A percentile compares a stretch with the other conserved stretches of the same genome.
Conservation (phyloP, 129 eudicot genomes). For the Helianthus tuberosus region DNA sequence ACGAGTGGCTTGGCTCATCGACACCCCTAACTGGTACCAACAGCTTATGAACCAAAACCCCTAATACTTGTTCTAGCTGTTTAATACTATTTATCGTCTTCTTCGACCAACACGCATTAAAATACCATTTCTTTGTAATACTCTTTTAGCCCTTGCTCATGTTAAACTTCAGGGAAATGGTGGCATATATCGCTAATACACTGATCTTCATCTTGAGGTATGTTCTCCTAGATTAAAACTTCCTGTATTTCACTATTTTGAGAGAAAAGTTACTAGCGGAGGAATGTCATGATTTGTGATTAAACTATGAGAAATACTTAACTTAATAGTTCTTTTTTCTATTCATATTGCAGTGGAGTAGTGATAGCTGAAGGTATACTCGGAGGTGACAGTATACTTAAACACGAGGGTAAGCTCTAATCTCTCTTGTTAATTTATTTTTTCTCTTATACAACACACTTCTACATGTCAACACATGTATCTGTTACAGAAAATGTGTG, state of each 20-base stretch:
- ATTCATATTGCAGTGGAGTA: slow-evolving; percentile 67
- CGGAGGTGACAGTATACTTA: slow-evolving; percentile 54
- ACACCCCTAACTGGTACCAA: too few species aligned
- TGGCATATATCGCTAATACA: slow-evolving; percentile 91
- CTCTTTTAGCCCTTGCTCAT: slow-evolving; percentile 16
- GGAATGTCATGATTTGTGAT: slow-evolving; percentile 13
- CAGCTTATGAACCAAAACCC: neutral
- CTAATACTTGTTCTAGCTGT: neutral
- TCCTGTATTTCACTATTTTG: slow-evolving; percentile 1
- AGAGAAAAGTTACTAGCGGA: neutral
- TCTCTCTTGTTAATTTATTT: neutral
- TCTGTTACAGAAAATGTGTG: slow-evolving; percentile 62
- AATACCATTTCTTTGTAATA: slow-evolving; percentile 21
- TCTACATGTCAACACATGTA: neutral
- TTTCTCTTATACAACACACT: neutral
- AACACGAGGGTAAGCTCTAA: slow-evolving; percentile 54
- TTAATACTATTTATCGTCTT: neutral
- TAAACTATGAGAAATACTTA: neutral
- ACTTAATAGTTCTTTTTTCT: neutral
- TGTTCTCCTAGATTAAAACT: slow-evolving; percentile 15
- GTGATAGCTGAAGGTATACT: slow-evolving; percentile 95
- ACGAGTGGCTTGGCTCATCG: too few species aligned
- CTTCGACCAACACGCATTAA: slow-evolving; percentile 15
- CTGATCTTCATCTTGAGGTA: slow-evolving; percentile 90
- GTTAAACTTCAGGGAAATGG: slow-evolving; percentile 88